These are phyloP conservation scores for Novymonas esmeraldas DNA, from an alignment of 208 protist genomes.

Conservation along the genomic window DNA sequence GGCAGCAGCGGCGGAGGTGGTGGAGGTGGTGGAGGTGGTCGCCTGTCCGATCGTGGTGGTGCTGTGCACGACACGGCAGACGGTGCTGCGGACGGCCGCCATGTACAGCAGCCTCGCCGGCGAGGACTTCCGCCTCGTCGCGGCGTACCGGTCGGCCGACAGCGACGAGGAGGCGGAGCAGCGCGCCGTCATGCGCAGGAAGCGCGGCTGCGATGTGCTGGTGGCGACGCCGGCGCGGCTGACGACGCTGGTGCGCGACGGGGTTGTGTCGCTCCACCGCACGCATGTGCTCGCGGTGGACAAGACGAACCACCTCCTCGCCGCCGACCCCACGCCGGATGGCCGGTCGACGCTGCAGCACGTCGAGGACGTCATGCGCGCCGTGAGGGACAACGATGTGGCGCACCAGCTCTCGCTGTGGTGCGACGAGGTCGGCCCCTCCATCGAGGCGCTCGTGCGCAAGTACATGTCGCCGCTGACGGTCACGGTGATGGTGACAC, in stretches of 20 bases:
- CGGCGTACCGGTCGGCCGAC: slow-evolving; percentile 11
- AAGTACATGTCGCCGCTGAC: slow-evolving; percentile 76
- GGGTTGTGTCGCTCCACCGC: slow-evolving; percentile 59
- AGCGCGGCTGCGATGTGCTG: slow-evolving; percentile 91
- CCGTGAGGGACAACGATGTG: slow-evolving; percentile 49
- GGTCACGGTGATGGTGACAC: slow-evolving; percentile 72
- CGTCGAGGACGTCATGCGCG: slow-evolving; percentile 88
- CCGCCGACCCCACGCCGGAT: slow-evolving; percentile 33
- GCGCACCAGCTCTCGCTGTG: slow-evolving; percentile 94
- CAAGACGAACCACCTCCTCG: slow-evolving; percentile 97
- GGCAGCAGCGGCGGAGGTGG: too few relatives aligned
- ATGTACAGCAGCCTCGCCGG: slow-evolving; percentile 72
- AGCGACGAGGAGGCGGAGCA: slow-evolving; percentile 57
- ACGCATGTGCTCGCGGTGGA: slow-evolving; percentile 94
- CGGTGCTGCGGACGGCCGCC: slow-evolving; percentile 95
- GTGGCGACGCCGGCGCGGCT: slow-evolving; percentile 85
- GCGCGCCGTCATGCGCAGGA: slow-evolving; percentile 72
- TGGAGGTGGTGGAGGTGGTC: slow-evolving; percentile 16
- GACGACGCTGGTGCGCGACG: slow-evolving; percentile 45
- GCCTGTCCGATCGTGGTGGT: slow-evolving; percentile 91
- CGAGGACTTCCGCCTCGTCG: slow-evolving; percentile 66
- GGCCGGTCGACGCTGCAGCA: slow-evolving; percentile 46
- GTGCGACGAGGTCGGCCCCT: slow-evolving; percentile 68
- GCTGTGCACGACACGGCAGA: slow-evolving; percentile 97
- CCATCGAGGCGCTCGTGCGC: slow-evolving; percentile 63